Evolutionary conservation across 768 basidiomycete species (phyloP), one percentile per base, ranked within the genome.

Genomic region (Kwoniella sp.): DNA sequence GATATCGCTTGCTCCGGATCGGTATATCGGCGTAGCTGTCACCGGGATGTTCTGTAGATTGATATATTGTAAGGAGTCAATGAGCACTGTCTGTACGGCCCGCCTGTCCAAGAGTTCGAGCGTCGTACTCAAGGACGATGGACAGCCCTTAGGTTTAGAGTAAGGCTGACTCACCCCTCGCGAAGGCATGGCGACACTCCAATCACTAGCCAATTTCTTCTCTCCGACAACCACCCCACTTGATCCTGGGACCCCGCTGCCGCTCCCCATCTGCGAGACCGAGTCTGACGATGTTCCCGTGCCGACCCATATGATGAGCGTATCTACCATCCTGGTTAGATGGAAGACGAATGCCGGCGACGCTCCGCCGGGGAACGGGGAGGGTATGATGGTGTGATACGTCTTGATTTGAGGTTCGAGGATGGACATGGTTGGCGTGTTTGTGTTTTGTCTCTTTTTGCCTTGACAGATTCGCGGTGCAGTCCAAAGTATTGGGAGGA

Each of bases 101-200:
- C n/a, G n/a, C n/a, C n/a, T n/a, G n/a, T n/a, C n/a, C n/a, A n/a
- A n/a, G n/a, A 34, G 34, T 34, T 5, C 34, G 34, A 34, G 34
- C n/a, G n/a, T n/a, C n/a, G n/a, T n/a, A n/a, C n/a, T n/a, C n/a
- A n/a, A n/a, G n/a, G n/a, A n/a, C n/a, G n/a, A n/a, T n/a, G n/a
- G n/a, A n/a, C 34, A 34, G 34, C 7, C n/a, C n/a, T 37, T 9
- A 25, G 37, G 11, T 37, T 50, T 5, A 26, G 20, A 26, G 4
- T 4, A 41, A 28, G 23, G 7, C 26, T 9, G n/a, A 73, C 75
- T 67, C 55, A 77, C 75, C 26, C 70, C 70, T 61, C 67, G 55
- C 7, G 67, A 66, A 53, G 75, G 75, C 75, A 77, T 77, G 41
- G 73, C 75, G 0, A 74, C 75, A 2, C 69, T 69, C 75, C 75